Percentiles rank a stretch among this genome's conserved stretches.
Evolutionary conservation across 2,329 filamentous ascomycete species (phyloP).

Genomic region (Arthrinium puccinioides): DNA sequence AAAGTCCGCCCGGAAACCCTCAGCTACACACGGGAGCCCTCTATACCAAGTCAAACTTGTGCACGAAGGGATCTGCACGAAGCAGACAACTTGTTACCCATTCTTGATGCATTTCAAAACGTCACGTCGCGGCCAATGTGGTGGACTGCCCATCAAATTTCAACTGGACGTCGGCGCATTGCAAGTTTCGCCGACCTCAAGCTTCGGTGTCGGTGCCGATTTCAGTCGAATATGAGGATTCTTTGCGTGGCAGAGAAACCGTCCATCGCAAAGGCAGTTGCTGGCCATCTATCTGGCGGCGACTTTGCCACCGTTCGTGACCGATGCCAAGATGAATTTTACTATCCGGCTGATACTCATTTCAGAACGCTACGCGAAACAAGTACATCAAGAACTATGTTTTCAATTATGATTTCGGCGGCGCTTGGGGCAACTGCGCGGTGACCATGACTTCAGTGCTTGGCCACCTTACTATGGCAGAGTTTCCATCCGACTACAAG

Average conservation of each 20-base stretch:
- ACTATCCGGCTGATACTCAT: slow-evolving; percentile 1
- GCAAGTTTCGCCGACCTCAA: too few relatives aligned
- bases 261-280: slow-evolving; percentile 58
- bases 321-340: slow-evolving; percentile 59
- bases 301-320: slow-evolving; percentile 49
- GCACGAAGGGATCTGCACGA: too few relatives aligned
- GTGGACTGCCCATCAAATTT: too few relatives aligned
- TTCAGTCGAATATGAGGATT: slow-evolving; percentile 36
- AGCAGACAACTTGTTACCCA: too few relatives aligned
- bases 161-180: too few relatives aligned
- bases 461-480: slow-evolving; percentile 76
- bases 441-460: slow-evolving; percentile 93
- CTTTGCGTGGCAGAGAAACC: slow-evolving; percentile 46
- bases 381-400: slow-evolving; percentile 90
- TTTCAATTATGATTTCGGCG: slow-evolving; percentile 83
- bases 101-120: too few relatives aligned
- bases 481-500: slow-evolving; percentile 68
- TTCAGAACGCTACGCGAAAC: slow-evolving; percentile 43
- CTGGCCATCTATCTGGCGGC: slow-evolving; percentile 82
- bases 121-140: too few relatives aligned
- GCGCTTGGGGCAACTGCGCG: slow-evolving; percentile 69
- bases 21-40: too few relatives aligned
- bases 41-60: too few relatives aligned
- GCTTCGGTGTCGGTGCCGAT: too few relatives aligned
- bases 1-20: too few relatives aligned